Conservation (phyloP, 2,329 filamentous ascomycete genomes). For the Apiospora sp. region DNA sequence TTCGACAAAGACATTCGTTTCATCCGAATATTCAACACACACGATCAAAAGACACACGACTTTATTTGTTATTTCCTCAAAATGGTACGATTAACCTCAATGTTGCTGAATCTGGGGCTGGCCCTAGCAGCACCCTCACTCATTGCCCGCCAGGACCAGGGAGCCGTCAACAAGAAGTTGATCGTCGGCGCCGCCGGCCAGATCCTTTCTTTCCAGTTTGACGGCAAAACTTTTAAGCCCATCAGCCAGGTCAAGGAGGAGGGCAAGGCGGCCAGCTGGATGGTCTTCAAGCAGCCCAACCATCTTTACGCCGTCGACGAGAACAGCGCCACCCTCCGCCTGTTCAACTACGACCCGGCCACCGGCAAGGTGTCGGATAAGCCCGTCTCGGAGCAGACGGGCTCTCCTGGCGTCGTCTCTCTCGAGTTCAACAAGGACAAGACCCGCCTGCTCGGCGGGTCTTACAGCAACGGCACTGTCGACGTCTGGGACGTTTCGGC, state of each 20-base stretch:
- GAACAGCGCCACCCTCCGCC: constrained; percentile 48
- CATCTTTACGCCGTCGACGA: constrained; percentile 58
- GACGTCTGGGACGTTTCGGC: constrained; percentile 55
- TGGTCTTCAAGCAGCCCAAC: constrained; percentile 50
- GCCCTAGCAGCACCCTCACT: constrained; percentile 34
- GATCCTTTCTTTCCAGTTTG: constrained; percentile 52
- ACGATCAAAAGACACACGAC: neutral
- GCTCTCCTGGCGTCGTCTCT: constrained; percentile 54
- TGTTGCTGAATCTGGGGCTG: constrained; percentile 36
- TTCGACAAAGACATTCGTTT: constrained; percentile 7
- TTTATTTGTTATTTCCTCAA: constrained; percentile 24
- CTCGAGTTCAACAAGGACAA: constrained; percentile 55
- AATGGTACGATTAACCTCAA: constrained; percentile 34
- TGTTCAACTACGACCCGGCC: constrained; percentile 48
- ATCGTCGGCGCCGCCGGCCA: constrained; percentile 51
- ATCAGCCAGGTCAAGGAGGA: constrained; percentile 43
- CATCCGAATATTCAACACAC: neutral
- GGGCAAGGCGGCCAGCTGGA: constrained; percentile 53
- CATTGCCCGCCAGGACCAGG: constrained; percentile 29
- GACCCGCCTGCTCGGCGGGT: constrained; percentile 54
- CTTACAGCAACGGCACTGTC: constrained; percentile 50
- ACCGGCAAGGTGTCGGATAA: constrained; percentile 39
- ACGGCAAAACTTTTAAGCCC: constrained; percentile 49
- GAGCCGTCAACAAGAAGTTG: constrained; percentile 40
- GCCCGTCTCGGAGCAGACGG: constrained; percentile 41